phyloP scores from a whole-genome alignment of 78 protist species.

The Dictyostelium citrinum region DNA sequence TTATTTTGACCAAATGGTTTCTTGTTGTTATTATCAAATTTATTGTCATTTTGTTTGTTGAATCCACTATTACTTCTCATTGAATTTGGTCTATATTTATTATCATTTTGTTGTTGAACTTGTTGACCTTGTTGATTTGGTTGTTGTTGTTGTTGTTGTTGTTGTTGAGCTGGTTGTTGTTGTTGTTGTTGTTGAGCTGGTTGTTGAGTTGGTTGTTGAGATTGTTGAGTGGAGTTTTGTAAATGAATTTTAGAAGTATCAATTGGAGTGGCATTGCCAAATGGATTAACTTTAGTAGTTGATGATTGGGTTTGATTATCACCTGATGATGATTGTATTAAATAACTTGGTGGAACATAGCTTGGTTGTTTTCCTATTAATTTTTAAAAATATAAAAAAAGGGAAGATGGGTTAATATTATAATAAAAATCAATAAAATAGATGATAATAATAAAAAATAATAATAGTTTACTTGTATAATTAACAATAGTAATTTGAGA shows the following conservation, averaged over 20 bases:
- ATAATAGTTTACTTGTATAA: neutral
- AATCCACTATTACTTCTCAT: neutral
- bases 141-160: neutral
- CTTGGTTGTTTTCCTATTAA: neutral
- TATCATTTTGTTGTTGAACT: neutral
- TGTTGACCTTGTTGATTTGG: neutral
- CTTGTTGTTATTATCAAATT: conserved; percentile 1
- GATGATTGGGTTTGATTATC: neutral
- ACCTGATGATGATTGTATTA: neutral
- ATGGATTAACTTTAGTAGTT: conserved; percentile 11
- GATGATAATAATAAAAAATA: too few species aligned
- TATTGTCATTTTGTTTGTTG: neutral
- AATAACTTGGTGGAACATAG: neutral
- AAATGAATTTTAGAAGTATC: neutral
- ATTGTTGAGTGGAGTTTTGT: neutral
- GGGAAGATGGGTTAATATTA: too few species aligned
- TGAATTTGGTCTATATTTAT: neutral
- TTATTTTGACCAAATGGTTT: conserved; percentile 4
- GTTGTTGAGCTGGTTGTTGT: neutral
- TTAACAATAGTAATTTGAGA: neutral
- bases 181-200: neutral
- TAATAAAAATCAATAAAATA: too few species aligned
- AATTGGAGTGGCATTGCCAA: conserved; percentile 15
- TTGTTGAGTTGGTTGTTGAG: conserved; percentile 1
- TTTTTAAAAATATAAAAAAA: neutral